Evolutionary conservation across 306 rosid genomes (phyloP), one percentile per base, ranked within the genome.

Genomic region (Cicer chorassanicum): DNA sequence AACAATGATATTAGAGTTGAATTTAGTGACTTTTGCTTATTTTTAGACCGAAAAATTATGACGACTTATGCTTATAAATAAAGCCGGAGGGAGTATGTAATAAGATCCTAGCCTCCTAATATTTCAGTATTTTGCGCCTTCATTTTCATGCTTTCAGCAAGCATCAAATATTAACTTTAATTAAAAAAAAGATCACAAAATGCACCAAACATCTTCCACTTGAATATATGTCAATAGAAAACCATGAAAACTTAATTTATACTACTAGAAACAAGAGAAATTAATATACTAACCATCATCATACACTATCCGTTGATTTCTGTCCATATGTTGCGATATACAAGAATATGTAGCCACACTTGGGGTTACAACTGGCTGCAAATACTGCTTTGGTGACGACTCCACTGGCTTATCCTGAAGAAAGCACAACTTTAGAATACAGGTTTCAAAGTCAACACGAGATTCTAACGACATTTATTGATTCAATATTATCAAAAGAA

Each of bases 331-430:
- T 61, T 74, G 81, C 66, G 79, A 46, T 80, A 84, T 50, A 67
- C 53, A 77, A 65, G 96, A 85, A 82, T 86, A 89, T n/a, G 88
- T 77, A 55, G 81, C 65, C 80, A 82, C 70, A 68, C 81, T 80
- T 68, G 81, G 84, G 16, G 76, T 81, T 7, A 74, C 53, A 86
- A 84, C 75, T 65, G 92, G 78, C 70, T 80, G 84, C 61, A 79
- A 57, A 81, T 66, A 86, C 74, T 80, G 73, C 83, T 87, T 91
- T 61, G 88, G 83, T 57, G 91, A 85, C 39, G 88, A 85, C 75
- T 89, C 86, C 83, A 66, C 74, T 50, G 87, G 86, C 81, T 90
- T 93, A 87, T 90, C 96, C 98, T 93, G 87, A 90, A 87, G 79
- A 89, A 89, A 82, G 80, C 71, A 70, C 60, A 78, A 84, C 73